Base-by-base conservation (phyloP, 805 yeast species). In the Isabelozyma heimii region DNA sequence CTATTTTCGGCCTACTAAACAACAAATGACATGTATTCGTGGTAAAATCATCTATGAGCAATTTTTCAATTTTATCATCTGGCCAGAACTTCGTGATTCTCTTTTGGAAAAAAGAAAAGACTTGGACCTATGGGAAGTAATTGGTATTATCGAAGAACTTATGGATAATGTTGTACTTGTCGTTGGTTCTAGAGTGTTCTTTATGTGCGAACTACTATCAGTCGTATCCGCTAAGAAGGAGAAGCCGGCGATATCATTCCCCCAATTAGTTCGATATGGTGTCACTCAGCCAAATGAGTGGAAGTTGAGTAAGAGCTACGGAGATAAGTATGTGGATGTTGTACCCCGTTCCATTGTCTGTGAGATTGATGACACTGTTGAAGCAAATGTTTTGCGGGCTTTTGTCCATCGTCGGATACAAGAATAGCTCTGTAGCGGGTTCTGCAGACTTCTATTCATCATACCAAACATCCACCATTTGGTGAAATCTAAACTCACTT, bases 21-120 rank as follows among this genome's bases (percentile, higher is more conserved):
- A 38, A 38, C 47, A 44, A 44, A 14, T 38, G 42, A 16, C 12
- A 17, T 28, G 12, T n/a, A 38, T 44, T 13, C 37, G 42, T 5
- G 14, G 28, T 13, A 44, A 38, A 5, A 44, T 38, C 8, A 15
- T 27, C 16, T 44, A 44, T 14, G 47, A 44, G 9, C 47, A 44
- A 15, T 44, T 44, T 39, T 27, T 44, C 28, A 44, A 44, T 13
- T 44, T 44, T 27, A 40, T 44, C 7, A 44, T 44, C 17, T 44
- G 47, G 47, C 47, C 47, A 4, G 47, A 44, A 14, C 43, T 44
- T 24, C 47, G 47, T 20, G 47, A 44, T 17, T 26, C 43, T 4
- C 17, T 44, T 8, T 28, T 44, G 17, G 43, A 44, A 26, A 35
- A 38, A 12, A 17, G 38, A 44, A 6, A 26, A 27, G 10, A 40